These are phyloP conservation scores for Dentipellis sp. DNA, from an alignment of 768 basidiomycete species.

Conservation along the genomic window DNA sequence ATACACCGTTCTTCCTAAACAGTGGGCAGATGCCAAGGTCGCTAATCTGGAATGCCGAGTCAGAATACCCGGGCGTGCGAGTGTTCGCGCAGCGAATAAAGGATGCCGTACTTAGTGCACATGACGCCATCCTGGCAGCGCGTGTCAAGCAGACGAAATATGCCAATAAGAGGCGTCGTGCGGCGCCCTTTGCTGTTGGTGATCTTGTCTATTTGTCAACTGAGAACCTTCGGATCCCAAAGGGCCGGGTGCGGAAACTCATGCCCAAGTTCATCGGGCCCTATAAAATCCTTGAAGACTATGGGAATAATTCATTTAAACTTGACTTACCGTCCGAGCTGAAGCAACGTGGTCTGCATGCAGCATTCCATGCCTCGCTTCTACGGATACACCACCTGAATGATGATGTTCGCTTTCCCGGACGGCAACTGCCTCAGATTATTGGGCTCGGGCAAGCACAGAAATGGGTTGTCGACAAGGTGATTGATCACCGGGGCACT, in stretches of 20 bases:
- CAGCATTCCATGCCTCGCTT: not conserved
- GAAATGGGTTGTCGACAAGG: not conserved
- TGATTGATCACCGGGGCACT: not conserved
- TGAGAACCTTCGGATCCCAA: conserved; percentile 25
- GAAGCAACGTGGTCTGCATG: not conserved
- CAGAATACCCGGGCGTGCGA: conserved; percentile 20
- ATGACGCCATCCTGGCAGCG: conserved; percentile 29
- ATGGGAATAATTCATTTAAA: not conserved
- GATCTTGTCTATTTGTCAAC: conserved; percentile 28
- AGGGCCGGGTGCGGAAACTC: conserved; percentile 25
- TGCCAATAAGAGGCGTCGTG: conserved; percentile 16
- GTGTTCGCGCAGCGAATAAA: conserved; percentile 20
- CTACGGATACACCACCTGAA: not conserved
- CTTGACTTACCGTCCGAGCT: not conserved
- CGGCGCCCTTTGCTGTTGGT: conserved; percentile 11
- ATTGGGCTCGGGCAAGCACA: not conserved
- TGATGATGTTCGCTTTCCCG: not conserved
- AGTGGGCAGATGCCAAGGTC: conserved; percentile 21
- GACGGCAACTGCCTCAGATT: not conserved
- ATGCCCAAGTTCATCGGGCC: conserved; percentile 31
- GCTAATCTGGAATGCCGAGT: conserved; percentile 20
- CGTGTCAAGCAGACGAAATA: conserved; percentile 22
- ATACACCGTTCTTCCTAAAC: conserved; percentile 28
- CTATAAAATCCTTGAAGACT: conserved; percentile 18
- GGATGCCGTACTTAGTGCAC: conserved; percentile 17